Conservation (phyloP, 2,329 filamentous ascomycete genomes). For the Paecilomyces sp. region DNA sequence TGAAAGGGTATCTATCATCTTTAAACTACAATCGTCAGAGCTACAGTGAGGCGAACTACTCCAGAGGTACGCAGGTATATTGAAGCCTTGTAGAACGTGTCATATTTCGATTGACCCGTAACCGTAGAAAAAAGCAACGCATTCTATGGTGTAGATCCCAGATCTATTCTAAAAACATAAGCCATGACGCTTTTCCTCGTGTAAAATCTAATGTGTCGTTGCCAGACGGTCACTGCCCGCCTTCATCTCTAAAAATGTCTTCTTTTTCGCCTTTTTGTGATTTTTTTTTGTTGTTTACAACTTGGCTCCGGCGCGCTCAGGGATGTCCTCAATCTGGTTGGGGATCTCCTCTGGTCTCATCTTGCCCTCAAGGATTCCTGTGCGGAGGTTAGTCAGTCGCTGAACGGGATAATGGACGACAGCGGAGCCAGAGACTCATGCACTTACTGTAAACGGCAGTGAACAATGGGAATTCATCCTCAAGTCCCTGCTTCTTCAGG, state of each 20-base stretch:
- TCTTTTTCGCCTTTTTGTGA: too few species aligned
- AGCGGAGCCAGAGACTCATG: background rate
- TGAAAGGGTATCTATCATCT: too few species aligned
- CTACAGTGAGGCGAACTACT: too few species aligned
- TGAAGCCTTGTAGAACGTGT: too few species aligned
- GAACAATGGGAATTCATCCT: constrained; percentile 84
- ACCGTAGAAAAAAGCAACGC: background rate
- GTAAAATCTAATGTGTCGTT: background rate
- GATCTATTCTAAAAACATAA: background rate
- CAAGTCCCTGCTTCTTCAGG: constrained; percentile 67
- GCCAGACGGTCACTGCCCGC: background rate
- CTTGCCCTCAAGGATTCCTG: constrained; percentile 68
- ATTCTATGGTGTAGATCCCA: background rate
- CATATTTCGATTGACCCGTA: too few species aligned
- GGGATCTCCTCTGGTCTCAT: constrained; percentile 77
- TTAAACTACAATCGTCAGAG: too few species aligned
- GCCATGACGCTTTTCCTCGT: background rate
- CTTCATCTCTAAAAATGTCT: constrained; percentile 7
- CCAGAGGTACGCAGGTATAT: too few species aligned
- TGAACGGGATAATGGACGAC: background rate
- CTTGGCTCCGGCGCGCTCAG: too few species aligned
- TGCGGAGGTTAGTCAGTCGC: constrained; percentile 10
- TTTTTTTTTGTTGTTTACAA: too few species aligned
- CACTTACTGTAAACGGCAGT: constrained; percentile 67
- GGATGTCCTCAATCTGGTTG: constrained; percentile 47